These are phyloP conservation scores for Wickerhamiella musiphila DNA, from an alignment of 805 yeast species.

Conservation along the genomic window DNA sequence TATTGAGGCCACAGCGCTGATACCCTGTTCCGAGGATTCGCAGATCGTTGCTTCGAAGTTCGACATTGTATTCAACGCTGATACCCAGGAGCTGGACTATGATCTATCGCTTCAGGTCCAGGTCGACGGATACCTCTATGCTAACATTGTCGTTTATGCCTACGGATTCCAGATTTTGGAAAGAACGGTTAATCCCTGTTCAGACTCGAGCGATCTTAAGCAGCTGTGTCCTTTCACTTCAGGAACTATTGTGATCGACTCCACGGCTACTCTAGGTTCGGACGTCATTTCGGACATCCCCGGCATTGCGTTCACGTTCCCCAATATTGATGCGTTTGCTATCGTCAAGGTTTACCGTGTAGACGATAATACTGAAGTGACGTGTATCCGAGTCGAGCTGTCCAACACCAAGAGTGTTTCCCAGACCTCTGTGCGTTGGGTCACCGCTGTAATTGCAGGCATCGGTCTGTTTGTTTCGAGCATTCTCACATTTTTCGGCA, in stretches of 20 bases:
- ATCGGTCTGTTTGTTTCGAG: conserved; percentile 75
- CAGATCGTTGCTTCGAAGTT: conserved; percentile 57
- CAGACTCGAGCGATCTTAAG: conserved; percentile 39
- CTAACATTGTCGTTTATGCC: conserved; percentile 61
- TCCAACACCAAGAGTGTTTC: conserved; percentile 66
- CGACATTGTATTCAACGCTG: conserved; percentile 61
- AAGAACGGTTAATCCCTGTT: conserved; percentile 44
- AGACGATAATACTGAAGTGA: conserved; percentile 28
- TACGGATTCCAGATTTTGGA: conserved; percentile 64
- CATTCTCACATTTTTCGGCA: conserved; percentile 65
- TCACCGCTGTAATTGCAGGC: conserved; percentile 80
- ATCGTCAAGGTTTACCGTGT: conserved; percentile 33
- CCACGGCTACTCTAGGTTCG: conserved; percentile 37
- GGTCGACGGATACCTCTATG: conserved; percentile 46
- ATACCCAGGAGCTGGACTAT: conserved; percentile 46
- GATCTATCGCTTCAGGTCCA: conserved; percentile 53
- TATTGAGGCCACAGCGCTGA: conserved; percentile 55
- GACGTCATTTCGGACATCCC: conserved; percentile 45
- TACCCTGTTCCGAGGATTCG: conserved; percentile 69
- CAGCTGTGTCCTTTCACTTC: conserved; percentile 84
- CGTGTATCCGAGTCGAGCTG: conserved; percentile 63
- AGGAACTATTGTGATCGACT: conserved; percentile 61
- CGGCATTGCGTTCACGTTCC: conserved; percentile 71
- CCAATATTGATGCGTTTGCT: conserved; percentile 69
- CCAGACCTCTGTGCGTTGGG: conserved; percentile 79